Evolutionary conservation across 1,284 basidiomycete species (phyloP).

Genomic region (Trichosporon inkin): DNA sequence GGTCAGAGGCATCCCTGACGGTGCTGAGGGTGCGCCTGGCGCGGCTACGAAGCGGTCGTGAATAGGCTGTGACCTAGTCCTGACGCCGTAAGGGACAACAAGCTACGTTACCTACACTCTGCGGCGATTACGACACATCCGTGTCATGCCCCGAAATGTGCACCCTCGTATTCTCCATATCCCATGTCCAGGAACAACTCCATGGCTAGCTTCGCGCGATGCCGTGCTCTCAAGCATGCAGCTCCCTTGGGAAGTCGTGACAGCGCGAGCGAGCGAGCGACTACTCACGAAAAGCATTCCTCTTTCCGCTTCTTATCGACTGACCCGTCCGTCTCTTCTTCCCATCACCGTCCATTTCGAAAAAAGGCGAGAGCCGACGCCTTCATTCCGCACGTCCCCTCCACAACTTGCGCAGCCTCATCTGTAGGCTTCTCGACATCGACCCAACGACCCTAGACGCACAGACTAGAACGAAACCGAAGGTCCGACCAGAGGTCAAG

Average conservation of each 20-base stretch:
- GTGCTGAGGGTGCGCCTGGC: neutral
- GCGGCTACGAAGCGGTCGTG: neutral
- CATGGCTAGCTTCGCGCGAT: constrained; percentile 3
- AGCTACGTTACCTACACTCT: neutral
- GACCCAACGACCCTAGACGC: too few relatives aligned
- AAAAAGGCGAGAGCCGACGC: too few relatives aligned
- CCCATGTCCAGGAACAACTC: constrained; percentile 7
- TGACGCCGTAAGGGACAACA: neutral
- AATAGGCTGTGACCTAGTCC: neutral
- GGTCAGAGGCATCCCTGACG: neutral
- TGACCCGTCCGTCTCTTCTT: too few relatives aligned
- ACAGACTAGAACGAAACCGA: too few relatives aligned
- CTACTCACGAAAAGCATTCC: too few relatives aligned
- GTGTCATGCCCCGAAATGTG: neutral
- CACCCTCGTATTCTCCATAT: constrained; percentile 3
- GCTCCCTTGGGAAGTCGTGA: neutral
- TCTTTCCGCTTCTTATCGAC: too few relatives aligned
- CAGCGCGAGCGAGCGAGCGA: too few relatives aligned
- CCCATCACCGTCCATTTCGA: too few relatives aligned
- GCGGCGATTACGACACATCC: constrained; percentile 2
- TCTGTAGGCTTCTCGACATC: too few relatives aligned
- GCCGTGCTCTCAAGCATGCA: neutral
- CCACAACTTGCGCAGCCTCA: too few relatives aligned
- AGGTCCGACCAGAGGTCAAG: too few relatives aligned
- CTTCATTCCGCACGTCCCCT: too few relatives aligned